Evolutionary conservation across 108 stramenopile genomes (phyloP).

Genomic region (Stephanodiscus minutulus): DNA sequence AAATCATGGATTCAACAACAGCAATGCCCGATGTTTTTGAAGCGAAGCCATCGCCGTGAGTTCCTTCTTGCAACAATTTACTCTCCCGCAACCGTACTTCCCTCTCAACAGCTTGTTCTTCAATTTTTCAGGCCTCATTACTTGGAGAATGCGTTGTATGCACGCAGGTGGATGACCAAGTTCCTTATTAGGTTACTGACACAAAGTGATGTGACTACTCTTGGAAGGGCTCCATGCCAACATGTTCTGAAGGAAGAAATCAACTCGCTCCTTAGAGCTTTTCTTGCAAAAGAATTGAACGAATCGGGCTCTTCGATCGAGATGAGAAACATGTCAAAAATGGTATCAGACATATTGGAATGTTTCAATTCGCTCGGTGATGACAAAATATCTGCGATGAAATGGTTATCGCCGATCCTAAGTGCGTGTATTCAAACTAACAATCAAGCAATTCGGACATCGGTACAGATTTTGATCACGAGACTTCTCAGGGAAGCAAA

Average conservation of each 20-base stretch:
- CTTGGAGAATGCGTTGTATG: constrained; percentile 78
- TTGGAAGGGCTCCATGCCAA: constrained; percentile 49
- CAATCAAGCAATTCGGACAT: constrained; percentile 44
- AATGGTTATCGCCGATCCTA: constrained; percentile 51
- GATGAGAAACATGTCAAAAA: constrained; percentile 45
- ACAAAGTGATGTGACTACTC: constrained; percentile 33
- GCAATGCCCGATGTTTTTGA: constrained; percentile 12
- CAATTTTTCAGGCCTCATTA: constrained; percentile 60
- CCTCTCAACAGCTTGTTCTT: background rate
- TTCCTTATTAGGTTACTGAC: constrained; percentile 62
- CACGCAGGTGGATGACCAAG: constrained; percentile 70
- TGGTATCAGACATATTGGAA: constrained; percentile 50
- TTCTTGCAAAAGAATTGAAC: constrained; percentile 65
- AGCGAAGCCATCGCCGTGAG: constrained; percentile 39
- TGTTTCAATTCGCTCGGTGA: constrained; percentile 48
- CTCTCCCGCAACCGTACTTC: background rate
- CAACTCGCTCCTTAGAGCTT: constrained; percentile 58
- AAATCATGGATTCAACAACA: constrained; percentile 43
- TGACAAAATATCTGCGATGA: constrained; percentile 46
- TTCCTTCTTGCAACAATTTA: constrained; percentile 9
- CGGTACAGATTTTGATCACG: constrained; percentile 54
- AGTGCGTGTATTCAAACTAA: constrained; percentile 59
- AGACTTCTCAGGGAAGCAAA: constrained; percentile 25
- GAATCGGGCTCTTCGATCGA: constrained; percentile 43
- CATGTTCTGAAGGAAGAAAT: constrained; percentile 71